Base-by-base conservation (phyloP, 176 grass and related monocot species). In the Eragrostis curvula region DNA sequence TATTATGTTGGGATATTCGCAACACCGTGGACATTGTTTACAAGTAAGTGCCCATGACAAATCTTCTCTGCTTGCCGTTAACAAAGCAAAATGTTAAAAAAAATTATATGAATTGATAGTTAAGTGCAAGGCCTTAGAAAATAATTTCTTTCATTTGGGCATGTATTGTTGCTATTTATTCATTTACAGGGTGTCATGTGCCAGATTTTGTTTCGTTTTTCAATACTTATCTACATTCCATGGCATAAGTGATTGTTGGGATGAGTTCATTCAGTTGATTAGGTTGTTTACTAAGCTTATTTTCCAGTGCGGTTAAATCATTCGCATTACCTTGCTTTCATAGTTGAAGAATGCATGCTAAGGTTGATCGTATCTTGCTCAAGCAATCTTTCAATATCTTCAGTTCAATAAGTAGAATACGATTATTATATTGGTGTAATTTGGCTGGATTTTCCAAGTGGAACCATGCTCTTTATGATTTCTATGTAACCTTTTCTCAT, bases 1-100 rank as follows among this genome's bases (percentile, higher is more conserved):
- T 98, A 89, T 81, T 98, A 77, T 98, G 96, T 86, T 98, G 96
- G 96, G 96, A 98, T 90, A 88, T 98, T 80, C 90, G 96, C 48
- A 95, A 98, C 70, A 98, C 92, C 48, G 87, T 89, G 71, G 87
- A 70, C 9, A 83, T 95, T 88, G 92, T 95, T 87, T 98, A 98
- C 84, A 91, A 95, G 96, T 98, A 89, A 93, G 96, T 82, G 65
- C 61, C 55, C 70, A 25, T 29, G 53, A 66, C 12, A 23, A 56
- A 69, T 49, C 20, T 46, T 82, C 8, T 64, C n/a, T 21, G 41
- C 79, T 42, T 39, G 23, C 42, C 23, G 46, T 62, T 46, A 28
- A 62, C 23, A 43, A 43, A 45, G 43, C 3, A 77, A 42, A 12
- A 6, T 57, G 0, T 56, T 55, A 12, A 10, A 74, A 30, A 14